Evolutionary conservation across 768 basidiomycete genomes (phyloP).

Genomic region (Chalciporus sphaerocephalus): DNA sequence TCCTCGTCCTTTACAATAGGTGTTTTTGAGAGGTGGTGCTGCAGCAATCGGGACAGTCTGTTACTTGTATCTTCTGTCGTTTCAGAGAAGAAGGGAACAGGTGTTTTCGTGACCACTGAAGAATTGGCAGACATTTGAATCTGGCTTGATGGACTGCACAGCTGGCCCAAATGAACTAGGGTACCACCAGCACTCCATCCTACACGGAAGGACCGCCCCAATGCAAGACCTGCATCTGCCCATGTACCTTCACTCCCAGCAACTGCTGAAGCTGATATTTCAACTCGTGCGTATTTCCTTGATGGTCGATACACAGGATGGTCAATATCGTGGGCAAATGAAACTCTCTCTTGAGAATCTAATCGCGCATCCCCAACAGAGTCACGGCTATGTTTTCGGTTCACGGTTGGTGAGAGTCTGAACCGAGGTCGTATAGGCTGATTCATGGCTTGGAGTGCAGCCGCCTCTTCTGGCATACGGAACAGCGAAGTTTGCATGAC

Average conservation of each 20-base stretch:
- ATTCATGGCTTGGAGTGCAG: conserved; percentile 53
- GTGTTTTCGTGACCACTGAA: conserved; percentile 52
- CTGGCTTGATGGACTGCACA: conserved; percentile 55
- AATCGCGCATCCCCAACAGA: conserved; percentile 69
- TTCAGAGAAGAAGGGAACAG: conserved; percentile 39
- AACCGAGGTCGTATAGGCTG: conserved; percentile 35
- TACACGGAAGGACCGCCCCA: conserved; percentile 85
- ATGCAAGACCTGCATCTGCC: conserved; percentile 77
- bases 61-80: conserved; percentile 32
- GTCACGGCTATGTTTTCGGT: conserved; percentile 73
- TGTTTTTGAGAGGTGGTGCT: conserved; percentile 73
- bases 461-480: conserved; percentile 69
- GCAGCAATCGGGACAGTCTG: conserved; percentile 59
- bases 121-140: conserved; percentile 54
- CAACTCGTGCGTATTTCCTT: conserved; percentile 75
- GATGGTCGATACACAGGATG: conserved; percentile 67
- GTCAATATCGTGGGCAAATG: conserved; percentile 72
- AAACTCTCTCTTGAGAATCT: conserved; percentile 69
- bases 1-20: conserved; percentile 67
- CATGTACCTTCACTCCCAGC: conserved; percentile 59
- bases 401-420: conserved; percentile 38
- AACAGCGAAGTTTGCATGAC: conserved; percentile 93
- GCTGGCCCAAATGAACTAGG: conserved; percentile 69
- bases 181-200: conserved; percentile 85
- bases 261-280: conserved; percentile 60